These are phyloP conservation scores for Allium fistulosum DNA, from an alignment of 106 monocot genomes.

Conservation along the genomic window DNA sequence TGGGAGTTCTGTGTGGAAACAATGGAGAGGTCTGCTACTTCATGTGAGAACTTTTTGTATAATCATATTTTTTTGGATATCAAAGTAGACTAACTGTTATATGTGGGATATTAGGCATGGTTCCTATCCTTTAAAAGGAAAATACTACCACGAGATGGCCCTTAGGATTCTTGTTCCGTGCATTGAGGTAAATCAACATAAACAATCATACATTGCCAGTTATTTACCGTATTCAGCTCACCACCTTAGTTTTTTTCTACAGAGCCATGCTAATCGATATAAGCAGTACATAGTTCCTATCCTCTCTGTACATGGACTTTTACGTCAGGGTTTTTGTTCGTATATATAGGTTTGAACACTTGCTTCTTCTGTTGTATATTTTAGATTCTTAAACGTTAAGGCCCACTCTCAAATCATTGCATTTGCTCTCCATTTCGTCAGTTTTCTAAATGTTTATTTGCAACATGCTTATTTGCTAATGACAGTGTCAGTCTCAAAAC, in stretches of 20 bases:
- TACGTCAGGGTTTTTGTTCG: constrained; percentile 97
- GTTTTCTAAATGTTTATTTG: too few species aligned
- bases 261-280: constrained; percentile 98
- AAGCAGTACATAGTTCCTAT: constrained; percentile 90
- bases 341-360: constrained; percentile 60
- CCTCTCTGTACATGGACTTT: constrained; percentile 97
- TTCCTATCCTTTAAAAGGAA: constrained; percentile 85
- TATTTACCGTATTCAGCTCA: too few species aligned
- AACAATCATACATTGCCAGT: too few species aligned
- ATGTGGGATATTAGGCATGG: constrained; percentile 54
- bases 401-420: neutral
- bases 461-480: too few species aligned
- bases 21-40: constrained; percentile 96
- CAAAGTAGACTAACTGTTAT: neutral
- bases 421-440: neutral
- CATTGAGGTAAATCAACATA: constrained; percentile 62
- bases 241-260: constrained; percentile 4
- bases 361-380: neutral
- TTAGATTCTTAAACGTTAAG: neutral
- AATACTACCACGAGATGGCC: constrained; percentile 96
- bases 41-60: constrained; percentile 45
- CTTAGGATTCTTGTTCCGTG: constrained; percentile 88
- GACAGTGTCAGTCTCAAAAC: too few species aligned
- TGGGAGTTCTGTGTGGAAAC: constrained; percentile 88
- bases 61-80: neutral